Evolutionary conservation across 2,329 filamentous ascomycete genomes (phyloP), one percentile per base, ranked within the genome.

Genomic region (Colletotrichum orchidophilum): DNA sequence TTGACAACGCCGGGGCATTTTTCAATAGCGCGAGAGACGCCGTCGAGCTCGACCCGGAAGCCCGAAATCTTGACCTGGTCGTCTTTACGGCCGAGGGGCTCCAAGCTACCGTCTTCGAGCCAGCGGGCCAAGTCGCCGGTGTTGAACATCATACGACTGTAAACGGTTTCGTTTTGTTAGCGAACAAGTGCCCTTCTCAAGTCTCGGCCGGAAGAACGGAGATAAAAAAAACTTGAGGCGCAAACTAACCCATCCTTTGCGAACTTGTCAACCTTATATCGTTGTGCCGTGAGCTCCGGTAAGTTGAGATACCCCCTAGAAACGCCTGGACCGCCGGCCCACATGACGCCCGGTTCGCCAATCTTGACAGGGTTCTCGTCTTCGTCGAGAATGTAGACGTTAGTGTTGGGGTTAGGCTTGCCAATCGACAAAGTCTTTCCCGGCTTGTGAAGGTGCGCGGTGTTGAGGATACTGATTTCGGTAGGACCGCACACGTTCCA

Each of bases 401-500:
- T 86, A 33, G 87, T 90, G 76, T 90, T 90, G 3, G 88, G 87
- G 0, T 87, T 85, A 0, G 88, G 88, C 35, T 76, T 81, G 5
- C 88, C 88, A 71, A 90, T 90, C 0, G 87, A 86, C 3, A 90
- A 76, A 2, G 80, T 78, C 42, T 80, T 77, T 2, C 87, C 86
- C 29, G 78, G 75, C 29, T 27, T 62, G 57, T 74, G 73, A 6
- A 71, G 71, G 46, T 74, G 71, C 8, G 73, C 71, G 24, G 88
- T 88, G 77, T 90, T 90, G 63, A 90, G 83, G 61, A 90, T 88
- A 1, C 86, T 90, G 15, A 87, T 87, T 76, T 91, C 88, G 0
- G 88, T 90, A 1, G 88, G 88, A 2, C 88, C 88, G 74, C 88
- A 90, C 73, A 87, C 86, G 78, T 90, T 90, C 82, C 81, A 87